Conservation (phyloP, 371 early-diverging fungal species). For the Mucor velutinosus region DNA sequence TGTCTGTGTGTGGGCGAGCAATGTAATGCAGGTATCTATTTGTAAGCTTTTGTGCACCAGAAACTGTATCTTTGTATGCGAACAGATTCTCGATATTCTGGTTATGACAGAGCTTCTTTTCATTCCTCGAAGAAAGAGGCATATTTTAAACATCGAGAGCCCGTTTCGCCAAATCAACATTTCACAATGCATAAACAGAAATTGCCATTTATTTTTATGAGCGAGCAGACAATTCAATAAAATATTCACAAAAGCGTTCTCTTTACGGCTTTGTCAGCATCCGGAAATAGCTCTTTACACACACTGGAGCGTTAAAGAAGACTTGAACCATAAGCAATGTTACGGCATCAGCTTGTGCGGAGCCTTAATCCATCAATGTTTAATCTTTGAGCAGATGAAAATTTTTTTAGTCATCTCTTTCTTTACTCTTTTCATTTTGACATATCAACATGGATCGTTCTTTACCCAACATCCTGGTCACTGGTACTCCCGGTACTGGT, state of each 20-base stretch:
- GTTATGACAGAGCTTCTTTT: neutral
- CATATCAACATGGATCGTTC: constrained; percentile 32
- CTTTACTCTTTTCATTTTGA: neutral
- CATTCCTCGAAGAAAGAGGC: neutral
- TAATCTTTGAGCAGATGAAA: neutral
- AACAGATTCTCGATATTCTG: neutral
- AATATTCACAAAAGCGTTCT: neutral
- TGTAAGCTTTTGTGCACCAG: neutral
- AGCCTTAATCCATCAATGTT: neutral
- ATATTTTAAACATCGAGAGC: neutral
- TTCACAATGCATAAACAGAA: neutral
- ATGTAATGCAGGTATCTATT: neutral
- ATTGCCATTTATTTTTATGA: neutral
- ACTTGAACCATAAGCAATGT: neutral
- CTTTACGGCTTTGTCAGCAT: neutral
- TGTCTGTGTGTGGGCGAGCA: neutral
- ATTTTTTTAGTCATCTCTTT: neutral
- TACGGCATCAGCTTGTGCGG: neutral
- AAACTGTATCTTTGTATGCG: neutral
- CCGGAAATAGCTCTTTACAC: neutral
- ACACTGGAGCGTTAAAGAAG: neutral
- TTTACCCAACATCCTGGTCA: constrained; percentile 91
- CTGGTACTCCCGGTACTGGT: constrained; percentile 98
- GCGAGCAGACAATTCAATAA: neutral
- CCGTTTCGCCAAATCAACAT: neutral